Evolutionary conservation across 352 stramenopile genomes (phyloP), one percentile per base, ranked within the genome.

Genomic region (Globisporangium parvum): DNA sequence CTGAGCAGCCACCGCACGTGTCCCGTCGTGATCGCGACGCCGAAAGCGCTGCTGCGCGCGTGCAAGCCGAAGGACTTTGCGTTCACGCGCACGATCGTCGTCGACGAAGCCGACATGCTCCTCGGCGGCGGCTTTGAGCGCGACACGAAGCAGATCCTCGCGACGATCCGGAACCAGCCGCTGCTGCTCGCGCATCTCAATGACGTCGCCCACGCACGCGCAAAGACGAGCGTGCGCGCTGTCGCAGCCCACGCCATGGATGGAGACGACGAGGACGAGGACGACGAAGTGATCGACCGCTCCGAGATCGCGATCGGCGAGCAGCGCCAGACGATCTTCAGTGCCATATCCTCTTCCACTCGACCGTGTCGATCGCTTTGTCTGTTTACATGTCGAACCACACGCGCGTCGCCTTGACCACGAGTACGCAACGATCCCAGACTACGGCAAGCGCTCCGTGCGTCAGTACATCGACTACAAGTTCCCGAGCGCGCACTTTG

Each of bases 51-150:
- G 49, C 60, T 93, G 58, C 73, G 75, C 20, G 82, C 69, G 17
- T 82, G 74, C 10, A 85, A 82, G 33, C 75, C 80, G 0, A 67
- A 53, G 60, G 82, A 93, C 62, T 88, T 93, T 60, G 76, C 75
- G 37, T 93, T 87, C 64, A 86, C 80, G 31, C 69, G 80, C 54
- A 65, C 71, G 17, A 72, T 93, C n/a, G 70, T 90, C 0, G 77
- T 91, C 44, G 83, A 93, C 58, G 83, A 93, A 51, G 83, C 83
- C 47, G 83, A 93, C 62, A 89, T 93, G 80, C 61, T 93, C 47
- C 70, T 93, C 3, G 67, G 68, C 44, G 83, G 83, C 15, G 83
- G 80, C 24, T 88, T 87, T 47, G 83, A 90, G 56, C 73, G 73
- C 35, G 77, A 91, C 58, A 88, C 80, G 21, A 93, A 93, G 66